phyloP scores from a whole-genome alignment of 2,329 filamentous ascomycete genomes.

The Fusarium sp. region DNA sequence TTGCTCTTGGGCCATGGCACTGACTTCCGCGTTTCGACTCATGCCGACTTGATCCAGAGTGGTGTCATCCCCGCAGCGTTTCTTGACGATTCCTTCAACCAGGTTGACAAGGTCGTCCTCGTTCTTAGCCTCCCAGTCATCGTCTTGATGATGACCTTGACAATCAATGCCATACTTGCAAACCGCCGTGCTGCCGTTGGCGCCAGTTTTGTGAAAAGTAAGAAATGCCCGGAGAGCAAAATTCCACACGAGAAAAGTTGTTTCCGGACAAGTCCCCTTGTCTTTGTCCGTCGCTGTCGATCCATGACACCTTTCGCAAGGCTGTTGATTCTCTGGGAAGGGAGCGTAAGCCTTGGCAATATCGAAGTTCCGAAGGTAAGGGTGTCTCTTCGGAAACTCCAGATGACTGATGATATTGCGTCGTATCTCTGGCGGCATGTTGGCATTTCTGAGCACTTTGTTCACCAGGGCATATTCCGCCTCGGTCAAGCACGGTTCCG shows the following conservation, averaged over 20 bases:
- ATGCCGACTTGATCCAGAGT: constrained; percentile 2
- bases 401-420: neutral
- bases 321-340: neutral
- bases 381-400: neutral
- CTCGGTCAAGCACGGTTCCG: neutral
- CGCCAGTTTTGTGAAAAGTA: neutral
- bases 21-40: neutral
- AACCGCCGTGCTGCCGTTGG: neutral
- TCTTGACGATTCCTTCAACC: neutral
- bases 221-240: neutral
- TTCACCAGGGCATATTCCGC: neutral
- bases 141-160: neutral
- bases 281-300: neutral
- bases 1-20: neutral
- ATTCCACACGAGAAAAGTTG: neutral
- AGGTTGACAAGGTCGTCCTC: neutral
- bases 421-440: constrained; percentile 7
- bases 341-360: neutral
- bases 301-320: neutral
- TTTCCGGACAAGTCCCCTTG: neutral
- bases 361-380: constrained; percentile 13
- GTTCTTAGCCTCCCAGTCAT: neutral
- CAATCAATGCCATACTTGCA: neutral
- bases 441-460: neutral
- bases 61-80: neutral